Percentiles rank a stretch among this genome's conserved stretches.
phyloP scores from a whole-genome alignment of 352 stramenopile species.

The Globisporangium barbulae region DNA sequence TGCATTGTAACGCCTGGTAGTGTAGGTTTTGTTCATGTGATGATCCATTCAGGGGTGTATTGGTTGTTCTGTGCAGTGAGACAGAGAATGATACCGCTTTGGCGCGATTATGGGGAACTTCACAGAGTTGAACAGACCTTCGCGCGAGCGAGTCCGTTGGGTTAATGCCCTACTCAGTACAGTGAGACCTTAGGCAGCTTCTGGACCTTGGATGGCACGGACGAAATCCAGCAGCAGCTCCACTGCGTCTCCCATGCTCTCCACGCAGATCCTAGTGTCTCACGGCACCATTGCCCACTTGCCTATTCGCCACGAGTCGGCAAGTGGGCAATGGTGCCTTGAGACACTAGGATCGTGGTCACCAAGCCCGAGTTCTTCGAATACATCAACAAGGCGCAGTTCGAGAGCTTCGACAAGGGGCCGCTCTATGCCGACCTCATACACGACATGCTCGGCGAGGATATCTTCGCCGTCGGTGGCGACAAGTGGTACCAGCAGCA shows the following conservation, averaged over 20 bases:
- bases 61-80: neutral
- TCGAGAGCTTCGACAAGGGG: neutral
- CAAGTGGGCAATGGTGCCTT: no score
- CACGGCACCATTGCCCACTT: neutral
- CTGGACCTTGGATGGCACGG: neutral
- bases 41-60: neutral
- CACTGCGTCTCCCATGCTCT: neutral
- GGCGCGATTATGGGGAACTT: no score
- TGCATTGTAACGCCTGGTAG: neutral
- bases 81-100: no score
- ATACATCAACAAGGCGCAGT: neutral
- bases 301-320: neutral
- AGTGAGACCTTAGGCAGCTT: neutral
- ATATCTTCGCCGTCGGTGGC: slow-evolving; percentile 30
- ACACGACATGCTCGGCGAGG: slow-evolving; percentile 21
- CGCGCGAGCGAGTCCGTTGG: neutral
- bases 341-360: neutral
- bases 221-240: neutral
- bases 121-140: no score
- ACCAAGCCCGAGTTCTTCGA: neutral
- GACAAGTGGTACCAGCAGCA: slow-evolving; percentile 27
- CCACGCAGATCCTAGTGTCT: neutral
- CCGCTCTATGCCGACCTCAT: slow-evolving; percentile 13
- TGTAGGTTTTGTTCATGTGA: neutral
- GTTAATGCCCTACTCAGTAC: neutral